Conservation (phyloP, 306 rosid genomes). For the Lablab purpureus region DNA sequence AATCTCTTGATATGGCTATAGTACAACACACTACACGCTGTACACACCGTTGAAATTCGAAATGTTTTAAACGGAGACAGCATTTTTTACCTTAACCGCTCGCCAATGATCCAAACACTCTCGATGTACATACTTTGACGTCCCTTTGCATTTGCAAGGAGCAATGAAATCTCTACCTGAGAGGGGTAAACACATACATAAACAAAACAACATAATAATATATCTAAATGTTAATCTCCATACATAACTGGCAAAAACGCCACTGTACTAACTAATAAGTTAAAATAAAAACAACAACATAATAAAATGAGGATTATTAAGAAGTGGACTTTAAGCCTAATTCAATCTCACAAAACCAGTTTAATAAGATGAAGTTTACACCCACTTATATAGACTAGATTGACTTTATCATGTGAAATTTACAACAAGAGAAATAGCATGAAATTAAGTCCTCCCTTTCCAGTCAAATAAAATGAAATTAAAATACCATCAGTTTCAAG, state of each 20-base stretch:
- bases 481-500: conserved; percentile 79
- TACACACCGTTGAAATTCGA: background rate
- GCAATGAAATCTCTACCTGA: conserved; percentile 87
- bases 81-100: conserved; percentile 61
- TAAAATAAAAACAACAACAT: background rate
- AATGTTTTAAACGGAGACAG: background rate
- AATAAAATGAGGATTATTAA: too few relatives aligned
- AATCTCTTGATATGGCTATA: conserved; percentile 3
- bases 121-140: conserved; percentile 82
- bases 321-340: too few relatives aligned
- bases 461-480: background rate
- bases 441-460: background rate
- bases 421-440: too few relatives aligned
- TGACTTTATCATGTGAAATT: too few relatives aligned
- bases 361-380: too few relatives aligned
- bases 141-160: conserved; percentile 87
- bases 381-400: too few relatives aligned
- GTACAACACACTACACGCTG: background rate
- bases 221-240: background rate
- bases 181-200: background rate
- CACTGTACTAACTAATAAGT: background rate
- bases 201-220: background rate
- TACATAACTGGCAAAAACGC: background rate
- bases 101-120: conserved; percentile 94
- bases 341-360: too few relatives aligned